Conservation (phyloP, 2,329 filamentous ascomycete genomes). For the Thelonectria rubi region DNA sequence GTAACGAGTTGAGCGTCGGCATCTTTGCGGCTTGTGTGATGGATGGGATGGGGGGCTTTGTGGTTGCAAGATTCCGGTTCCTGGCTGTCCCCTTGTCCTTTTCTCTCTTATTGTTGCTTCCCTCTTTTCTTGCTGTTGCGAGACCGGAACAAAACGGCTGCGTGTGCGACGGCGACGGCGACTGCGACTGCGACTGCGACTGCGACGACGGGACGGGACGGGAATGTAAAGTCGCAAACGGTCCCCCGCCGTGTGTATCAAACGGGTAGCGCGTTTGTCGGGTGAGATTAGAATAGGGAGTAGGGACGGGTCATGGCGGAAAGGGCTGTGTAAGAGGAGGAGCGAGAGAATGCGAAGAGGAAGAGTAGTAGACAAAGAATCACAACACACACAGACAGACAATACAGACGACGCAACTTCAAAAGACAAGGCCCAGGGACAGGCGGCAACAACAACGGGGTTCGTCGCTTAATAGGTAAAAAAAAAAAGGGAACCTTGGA, state of each 20-base stretch:
- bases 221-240: too few species aligned
- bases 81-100: not conserved
- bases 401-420: conserved; percentile 3
- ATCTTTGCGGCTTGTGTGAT: conserved; percentile 19
- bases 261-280: too few species aligned
- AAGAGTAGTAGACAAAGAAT: not conserved
- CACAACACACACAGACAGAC: not conserved
- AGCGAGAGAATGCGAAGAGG: not conserved
- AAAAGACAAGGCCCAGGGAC: not conserved
- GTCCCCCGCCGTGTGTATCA: too few species aligned
- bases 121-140: not conserved
- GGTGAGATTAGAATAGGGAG: too few species aligned
- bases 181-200: too few species aligned
- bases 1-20: conserved; percentile 40
- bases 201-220: too few species aligned
- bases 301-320: conserved; percentile 1
- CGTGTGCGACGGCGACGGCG: too few species aligned
- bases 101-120: not conserved
- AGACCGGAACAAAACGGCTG: too few species aligned
- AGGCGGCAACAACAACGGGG: conserved; percentile 29
- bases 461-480: conserved; percentile 40
- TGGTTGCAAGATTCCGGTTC: too few species aligned
- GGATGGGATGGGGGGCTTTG: not conserved
- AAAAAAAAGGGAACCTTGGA: not conserved
- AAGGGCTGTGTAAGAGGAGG: not conserved